Evolutionary conservation across 164 flowering plant genomes (phyloP).

Genomic region (Berberis vulgaris): DNA sequence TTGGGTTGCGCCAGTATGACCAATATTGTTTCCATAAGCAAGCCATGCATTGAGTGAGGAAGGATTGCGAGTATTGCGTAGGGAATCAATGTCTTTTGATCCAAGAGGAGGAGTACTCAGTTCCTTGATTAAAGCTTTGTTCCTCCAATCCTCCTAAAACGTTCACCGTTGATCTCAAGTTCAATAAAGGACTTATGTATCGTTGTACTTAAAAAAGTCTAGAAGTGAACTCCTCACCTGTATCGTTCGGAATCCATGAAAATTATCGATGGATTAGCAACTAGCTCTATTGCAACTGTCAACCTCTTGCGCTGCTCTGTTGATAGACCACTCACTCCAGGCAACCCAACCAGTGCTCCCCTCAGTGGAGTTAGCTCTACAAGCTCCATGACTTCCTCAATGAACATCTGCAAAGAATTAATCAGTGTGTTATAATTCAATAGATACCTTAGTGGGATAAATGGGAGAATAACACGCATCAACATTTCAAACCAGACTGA

Average conservation of each 20-base stretch:
- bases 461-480: no score
- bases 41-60: slow-evolving; percentile 26
- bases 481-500: no score
- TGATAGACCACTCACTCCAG: slow-evolving; percentile 28
- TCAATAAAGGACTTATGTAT: background rate
- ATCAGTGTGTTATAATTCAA: background rate
- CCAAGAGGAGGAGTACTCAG: slow-evolving; percentile 20
- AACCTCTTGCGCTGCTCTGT: no score
- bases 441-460: no score
- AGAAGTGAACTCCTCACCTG: slow-evolving; percentile 9
- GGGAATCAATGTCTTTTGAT: slow-evolving; percentile 39
- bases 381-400: slow-evolving; percentile 27
- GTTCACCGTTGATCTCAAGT: no score
- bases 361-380: slow-evolving; percentile 18
- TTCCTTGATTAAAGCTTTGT: slow-evolving; percentile 28
- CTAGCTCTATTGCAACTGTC: background rate
- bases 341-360: slow-evolving; percentile 37
- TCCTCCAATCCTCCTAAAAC: slow-evolving; percentile 29
- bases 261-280: slow-evolving; percentile 50
- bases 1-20: slow-evolving; percentile 54
- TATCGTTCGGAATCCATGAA: slow-evolving; percentile 46
- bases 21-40: slow-evolving; percentile 20
- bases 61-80: slow-evolving; percentile 35
- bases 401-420: slow-evolving; percentile 28
- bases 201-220: background rate